Evolutionary conservation across 306 rosid species (phyloP).

Genomic region (Fragaria ananassa): DNA sequence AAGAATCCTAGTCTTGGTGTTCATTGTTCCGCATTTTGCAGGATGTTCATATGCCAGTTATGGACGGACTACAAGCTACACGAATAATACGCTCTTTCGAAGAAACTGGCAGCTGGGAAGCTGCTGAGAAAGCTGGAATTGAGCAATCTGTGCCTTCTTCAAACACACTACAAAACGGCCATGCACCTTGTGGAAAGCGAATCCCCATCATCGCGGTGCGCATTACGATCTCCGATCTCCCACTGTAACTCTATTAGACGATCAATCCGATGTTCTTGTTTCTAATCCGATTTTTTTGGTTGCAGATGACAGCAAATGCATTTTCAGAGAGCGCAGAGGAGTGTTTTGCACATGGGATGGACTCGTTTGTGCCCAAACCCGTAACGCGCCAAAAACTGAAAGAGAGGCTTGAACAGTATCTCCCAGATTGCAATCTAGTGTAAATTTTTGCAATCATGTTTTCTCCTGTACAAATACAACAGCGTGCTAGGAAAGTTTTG

Average conservation of each 20-base stretch:
- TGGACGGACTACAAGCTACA: conserved; percentile 94
- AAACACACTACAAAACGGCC: conserved; percentile 22
- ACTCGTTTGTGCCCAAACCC: conserved; percentile 82
- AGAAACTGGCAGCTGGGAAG: conserved; percentile 88
- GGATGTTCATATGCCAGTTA: conserved; percentile 93
- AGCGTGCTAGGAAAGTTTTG: conserved; percentile 63
- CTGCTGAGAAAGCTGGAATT: conserved; percentile 62
- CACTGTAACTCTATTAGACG: background rate
- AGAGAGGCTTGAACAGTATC: conserved; percentile 54
- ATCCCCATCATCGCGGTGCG: conserved; percentile 81
- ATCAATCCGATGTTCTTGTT: background rate
- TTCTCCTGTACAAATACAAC: conserved; percentile 34
- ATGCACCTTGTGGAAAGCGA: conserved; percentile 34
- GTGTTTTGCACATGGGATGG: conserved; percentile 84
- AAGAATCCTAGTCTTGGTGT: conserved; percentile 2
- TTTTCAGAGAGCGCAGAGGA: conserved; percentile 85
- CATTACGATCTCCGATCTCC: background rate
- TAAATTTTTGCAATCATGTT: background rate
- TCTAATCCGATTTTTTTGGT: background rate
- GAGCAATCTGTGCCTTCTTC: conserved; percentile 19
- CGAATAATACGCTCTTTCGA: conserved; percentile 81
- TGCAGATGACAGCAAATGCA: conserved; percentile 91
- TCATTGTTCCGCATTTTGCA: conserved; percentile 25
- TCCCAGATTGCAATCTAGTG: conserved; percentile 43
- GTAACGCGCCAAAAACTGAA: conserved; percentile 71